A percentile compares a stretch with the other conserved stretches of the same genome.
Evolutionary conservation across 306 rosid species (phyloP).

Genomic region (Dryas alaskensis): DNA sequence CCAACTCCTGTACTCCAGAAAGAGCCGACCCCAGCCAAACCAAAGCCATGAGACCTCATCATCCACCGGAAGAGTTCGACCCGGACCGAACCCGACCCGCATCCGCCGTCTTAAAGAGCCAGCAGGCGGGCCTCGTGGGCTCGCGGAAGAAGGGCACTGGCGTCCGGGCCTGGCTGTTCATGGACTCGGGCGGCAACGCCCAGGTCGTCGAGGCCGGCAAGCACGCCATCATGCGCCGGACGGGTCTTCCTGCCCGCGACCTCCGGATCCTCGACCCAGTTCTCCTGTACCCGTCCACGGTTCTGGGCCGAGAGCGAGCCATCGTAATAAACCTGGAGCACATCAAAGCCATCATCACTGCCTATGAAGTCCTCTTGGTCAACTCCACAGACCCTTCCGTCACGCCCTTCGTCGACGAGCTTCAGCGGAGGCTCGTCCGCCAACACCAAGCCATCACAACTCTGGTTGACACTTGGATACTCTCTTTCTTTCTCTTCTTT

Average conservation of each 20-base stretch:
- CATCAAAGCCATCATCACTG: slow-evolving; percentile 90
- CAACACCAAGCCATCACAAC: slow-evolving; percentile 51
- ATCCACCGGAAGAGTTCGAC: slow-evolving; percentile 33
- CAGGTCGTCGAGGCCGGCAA: slow-evolving; percentile 86
- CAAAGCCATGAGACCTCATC: slow-evolving; percentile 22
- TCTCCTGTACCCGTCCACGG: slow-evolving; percentile 61
- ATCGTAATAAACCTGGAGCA: slow-evolving; percentile 91
- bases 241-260: slow-evolving; percentile 90
- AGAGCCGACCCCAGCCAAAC: no score
- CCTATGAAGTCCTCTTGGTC: slow-evolving; percentile 77
- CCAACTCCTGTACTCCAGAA: no score
- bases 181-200: slow-evolving; percentile 56
- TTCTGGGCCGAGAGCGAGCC: slow-evolving; percentile 79
- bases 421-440: slow-evolving; percentile 59
- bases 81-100: slow-evolving; percentile 32
- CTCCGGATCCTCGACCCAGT: slow-evolving; percentile 86
- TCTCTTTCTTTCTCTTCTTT: no score
- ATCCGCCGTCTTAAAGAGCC: no score
- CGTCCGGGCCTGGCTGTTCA: slow-evolving; percentile 69
- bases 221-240: slow-evolving; percentile 87
- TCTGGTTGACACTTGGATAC: no score
- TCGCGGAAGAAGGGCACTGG: slow-evolving; percentile 73
- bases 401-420: slow-evolving; percentile 78
- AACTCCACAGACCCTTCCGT: slow-evolving; percentile 89
- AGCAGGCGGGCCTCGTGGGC: no score